These are phyloP conservation scores for Metschnikowia colocasiae DNA, from an alignment of 805 yeast species.

Conservation along the genomic window DNA sequence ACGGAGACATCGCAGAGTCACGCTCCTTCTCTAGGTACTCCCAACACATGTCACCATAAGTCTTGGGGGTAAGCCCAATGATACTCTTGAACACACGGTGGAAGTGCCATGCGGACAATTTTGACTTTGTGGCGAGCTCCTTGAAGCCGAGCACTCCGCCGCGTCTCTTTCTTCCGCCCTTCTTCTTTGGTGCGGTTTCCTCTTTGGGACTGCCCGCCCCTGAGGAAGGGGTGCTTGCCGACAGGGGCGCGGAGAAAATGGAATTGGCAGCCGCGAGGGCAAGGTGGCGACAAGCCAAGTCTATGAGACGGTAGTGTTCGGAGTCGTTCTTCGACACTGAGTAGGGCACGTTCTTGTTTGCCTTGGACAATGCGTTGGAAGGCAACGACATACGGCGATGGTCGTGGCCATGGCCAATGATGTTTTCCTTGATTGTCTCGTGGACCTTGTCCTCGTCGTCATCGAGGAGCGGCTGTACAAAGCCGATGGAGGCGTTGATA, in stretches of 20 bases:
- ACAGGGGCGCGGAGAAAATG: conserved; percentile 21
- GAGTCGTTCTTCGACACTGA: conserved; percentile 54
- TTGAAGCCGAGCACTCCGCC: conserved; percentile 82
- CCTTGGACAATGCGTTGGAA: conserved; percentile 19
- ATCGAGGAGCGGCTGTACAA: conserved; percentile 47
- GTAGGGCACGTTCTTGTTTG: conserved; percentile 4
- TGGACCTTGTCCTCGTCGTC: conserved; percentile 42
- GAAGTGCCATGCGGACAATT: conserved; percentile 88
- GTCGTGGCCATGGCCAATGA: conserved; percentile 23
- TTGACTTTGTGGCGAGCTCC: conserved; percentile 81
- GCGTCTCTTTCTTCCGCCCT: conserved; percentile 46
- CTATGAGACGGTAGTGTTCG: conserved; percentile 66
- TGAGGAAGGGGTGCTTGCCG: conserved; percentile 13
- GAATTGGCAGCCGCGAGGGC: conserved; percentile 69
- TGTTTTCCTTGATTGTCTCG: conserved; percentile 34
- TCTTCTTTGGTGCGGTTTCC: conserved; percentile 13
- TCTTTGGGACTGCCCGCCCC: conserved; percentile 20
- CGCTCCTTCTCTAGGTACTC: conserved; percentile 43
- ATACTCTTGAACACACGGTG: conserved; percentile 85
- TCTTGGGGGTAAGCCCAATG: conserved; percentile 83
- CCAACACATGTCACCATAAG: conserved; percentile 82
- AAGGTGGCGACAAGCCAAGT: conserved; percentile 78
- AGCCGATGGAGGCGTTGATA: conserved; percentile 57
- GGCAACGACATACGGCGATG: conserved; percentile 31
- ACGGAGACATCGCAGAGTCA: conserved; percentile 8